Base-by-base conservation (phyloP, 2,329 filamentous ascomycete species). In the Pseudogymnoascus sp. region DNA sequence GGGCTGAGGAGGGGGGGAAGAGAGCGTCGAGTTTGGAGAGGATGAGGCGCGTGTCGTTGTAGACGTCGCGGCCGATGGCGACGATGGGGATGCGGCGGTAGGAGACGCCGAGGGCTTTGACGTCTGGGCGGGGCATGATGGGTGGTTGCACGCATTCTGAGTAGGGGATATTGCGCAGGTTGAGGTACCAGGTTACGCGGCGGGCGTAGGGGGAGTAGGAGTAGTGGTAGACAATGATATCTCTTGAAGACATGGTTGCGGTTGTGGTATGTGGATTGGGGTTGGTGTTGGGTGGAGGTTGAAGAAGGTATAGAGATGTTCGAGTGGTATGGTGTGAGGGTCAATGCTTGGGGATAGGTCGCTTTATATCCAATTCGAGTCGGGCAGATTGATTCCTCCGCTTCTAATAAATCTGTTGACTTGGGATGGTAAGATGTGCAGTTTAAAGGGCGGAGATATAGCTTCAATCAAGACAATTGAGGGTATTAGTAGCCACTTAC, bases 81-180 rank as follows among this genome's bases (percentile, higher is more conserved):
- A 90, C 73, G 59, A 90, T 69, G 1, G 88, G 88, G 62, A 90
- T 89, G 62, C 88, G 86, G 3, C 87, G 82, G 74, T 92, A 87
- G 5, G 77, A 75, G 61, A 90, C 78, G 27, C 85, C 86, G 12
- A 91, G 78, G 1, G 76, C 75, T 15, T 76, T 73, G 12, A 90
- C 70, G 70, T 89, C 86, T 0, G 86, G 86, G 27, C 87, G 84
- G 5, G 88, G 88, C 70, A 90, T 77, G 35, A 82, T 79, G 2
- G 78, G 75, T 0, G 87, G 86, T 83, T 90, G 87, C 59, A 85
- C 15, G 45, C 29, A 61, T 55, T 42, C 31, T 18, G 31, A 15
- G 39, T 61, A 27, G 18, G 37, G 35, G 18, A 48, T 45, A 6
- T 9, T 61, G 31, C 87, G 82, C 3, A 90, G 79, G 39, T 79